Evolutionary conservation across 2,329 filamentous ascomycete genomes (phyloP).

Genomic region (Berkeleyomyces basicola): DNA sequence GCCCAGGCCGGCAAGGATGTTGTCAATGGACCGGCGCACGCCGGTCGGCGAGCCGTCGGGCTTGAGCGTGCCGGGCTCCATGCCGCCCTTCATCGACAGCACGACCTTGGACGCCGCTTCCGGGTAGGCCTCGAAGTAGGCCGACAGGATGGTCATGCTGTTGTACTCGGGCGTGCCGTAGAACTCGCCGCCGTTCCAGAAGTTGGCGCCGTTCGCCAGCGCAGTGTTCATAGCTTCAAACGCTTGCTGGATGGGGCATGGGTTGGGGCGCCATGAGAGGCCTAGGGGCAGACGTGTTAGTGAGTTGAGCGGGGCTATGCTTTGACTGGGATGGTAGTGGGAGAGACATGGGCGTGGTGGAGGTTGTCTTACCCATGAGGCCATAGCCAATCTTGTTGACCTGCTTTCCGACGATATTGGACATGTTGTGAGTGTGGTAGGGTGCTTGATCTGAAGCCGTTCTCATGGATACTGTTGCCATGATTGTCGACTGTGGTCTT

Average conservation of each 20-base stretch:
- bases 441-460: neutral
- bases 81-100: conserved; percentile 44
- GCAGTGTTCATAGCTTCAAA: conserved; percentile 40
- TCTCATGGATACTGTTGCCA: neutral
- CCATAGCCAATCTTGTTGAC: conserved; percentile 36
- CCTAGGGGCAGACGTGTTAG: conserved; percentile 18
- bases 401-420: conserved; percentile 25
- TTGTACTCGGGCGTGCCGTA: conserved; percentile 45
- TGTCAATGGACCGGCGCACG: conserved; percentile 41
- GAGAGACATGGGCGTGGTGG: neutral
- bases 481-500: too few relatives aligned
- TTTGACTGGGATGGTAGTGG: neutral
- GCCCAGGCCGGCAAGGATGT: conserved; percentile 32
- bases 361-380: conserved; percentile 31
- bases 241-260: conserved; percentile 29
- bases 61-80: conserved; percentile 21
- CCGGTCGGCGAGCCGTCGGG: conserved; percentile 37
- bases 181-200: conserved; percentile 49
- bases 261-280: conserved; percentile 27
- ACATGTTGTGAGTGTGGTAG: conserved; percentile 17
- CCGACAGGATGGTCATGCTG: conserved; percentile 39
- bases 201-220: conserved; percentile 27
- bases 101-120: conserved; percentile 46
- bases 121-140: conserved; percentile 47
- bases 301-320: neutral